Evolutionary conservation across 225 moss, liverwort and hornwort genomes (phyloP).

Genomic region (Polytrichum commune): DNA sequence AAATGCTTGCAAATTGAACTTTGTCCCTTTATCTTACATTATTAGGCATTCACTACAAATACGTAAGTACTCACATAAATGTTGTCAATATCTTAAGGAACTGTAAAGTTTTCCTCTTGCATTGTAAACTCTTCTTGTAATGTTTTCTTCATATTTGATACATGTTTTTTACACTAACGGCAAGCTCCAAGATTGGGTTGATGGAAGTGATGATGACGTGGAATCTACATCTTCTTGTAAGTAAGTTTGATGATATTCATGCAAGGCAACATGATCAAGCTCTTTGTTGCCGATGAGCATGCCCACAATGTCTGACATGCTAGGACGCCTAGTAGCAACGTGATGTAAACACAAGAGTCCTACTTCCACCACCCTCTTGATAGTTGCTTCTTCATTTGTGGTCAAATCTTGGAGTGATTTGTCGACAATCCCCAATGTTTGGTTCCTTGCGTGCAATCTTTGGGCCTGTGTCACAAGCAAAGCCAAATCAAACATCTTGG

Average conservation of each 20-base stretch:
- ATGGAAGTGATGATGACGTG: not conserved
- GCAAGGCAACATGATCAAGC: not conserved
- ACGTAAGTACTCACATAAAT: too few species aligned
- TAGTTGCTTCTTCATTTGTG: not conserved
- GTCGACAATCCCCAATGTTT: not conserved
- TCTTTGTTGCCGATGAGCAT: conserved; percentile 9
- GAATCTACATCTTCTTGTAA: not conserved
- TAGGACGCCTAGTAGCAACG: conserved; percentile 8
- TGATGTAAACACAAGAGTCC: conserved; percentile 14
- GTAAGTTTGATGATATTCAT: not conserved
- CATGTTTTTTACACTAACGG: not conserved
- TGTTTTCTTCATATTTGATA: too few species aligned
- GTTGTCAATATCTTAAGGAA: too few species aligned
- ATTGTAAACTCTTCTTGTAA: too few species aligned
- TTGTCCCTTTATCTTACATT: too few species aligned
- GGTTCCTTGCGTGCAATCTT: conserved; percentile 3
- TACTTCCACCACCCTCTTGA: not conserved
- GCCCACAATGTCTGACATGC: conserved; percentile 16
- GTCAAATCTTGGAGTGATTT: not conserved
- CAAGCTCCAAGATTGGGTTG: not conserved
- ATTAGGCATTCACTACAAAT: too few species aligned
- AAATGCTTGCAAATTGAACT: too few species aligned
- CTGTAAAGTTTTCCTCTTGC: too few species aligned
- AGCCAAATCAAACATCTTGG: too few species aligned
- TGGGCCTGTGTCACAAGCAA: not conserved